Base-by-base conservation (phyloP, 73 alveolate genomes). In the Paramecium pentaurelia region DNA sequence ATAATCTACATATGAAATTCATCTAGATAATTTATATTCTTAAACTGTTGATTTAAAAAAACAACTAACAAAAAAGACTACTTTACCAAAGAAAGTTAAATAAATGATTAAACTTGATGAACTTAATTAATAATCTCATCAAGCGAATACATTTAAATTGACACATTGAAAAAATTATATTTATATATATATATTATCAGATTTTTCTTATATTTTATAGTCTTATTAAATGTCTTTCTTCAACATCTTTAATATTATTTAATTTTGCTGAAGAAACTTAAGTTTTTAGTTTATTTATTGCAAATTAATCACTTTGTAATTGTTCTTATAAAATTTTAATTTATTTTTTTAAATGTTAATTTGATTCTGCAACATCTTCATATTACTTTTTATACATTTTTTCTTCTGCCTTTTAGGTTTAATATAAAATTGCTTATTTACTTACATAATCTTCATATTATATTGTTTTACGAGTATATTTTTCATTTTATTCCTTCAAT, bases 21-120 rank as follows among this genome's bases (percentile, higher is more conserved):
- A 73, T 73, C 27, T 73, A 73, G 87, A 73, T 73, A 73, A 34
- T 73, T 73, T 73, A 73, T 73, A 73, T 73, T 73, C 87, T 36
- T 73, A 73, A 73, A 73, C 87, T 6, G 60, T 73, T 37, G 87
- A 73, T 20, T 22, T 73, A 37, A 37, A 73, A 40, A 73, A 38
- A 18, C 20, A 73, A 73, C 47, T 73, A 1, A 73, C 58, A 14
- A 73, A 40, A 73, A 73, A 73, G 60, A 37, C 58, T 37, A 73
- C 87, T 30, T 38, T 73, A 12, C 87, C 87, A 36, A 73, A 73
- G 49, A 73, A 73, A 73, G 60, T 73, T 12, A 73, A 73, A 73
- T 73, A 34, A 38, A 73, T 73, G 60, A 73, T 73, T 30, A 73
- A 40, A 37, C 47, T 73, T n/a, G 87, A 37, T 73, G 87, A 73